Conservation (phyloP, 2,329 filamentous ascomycete species). For the Dendryphion nanum region DNA sequence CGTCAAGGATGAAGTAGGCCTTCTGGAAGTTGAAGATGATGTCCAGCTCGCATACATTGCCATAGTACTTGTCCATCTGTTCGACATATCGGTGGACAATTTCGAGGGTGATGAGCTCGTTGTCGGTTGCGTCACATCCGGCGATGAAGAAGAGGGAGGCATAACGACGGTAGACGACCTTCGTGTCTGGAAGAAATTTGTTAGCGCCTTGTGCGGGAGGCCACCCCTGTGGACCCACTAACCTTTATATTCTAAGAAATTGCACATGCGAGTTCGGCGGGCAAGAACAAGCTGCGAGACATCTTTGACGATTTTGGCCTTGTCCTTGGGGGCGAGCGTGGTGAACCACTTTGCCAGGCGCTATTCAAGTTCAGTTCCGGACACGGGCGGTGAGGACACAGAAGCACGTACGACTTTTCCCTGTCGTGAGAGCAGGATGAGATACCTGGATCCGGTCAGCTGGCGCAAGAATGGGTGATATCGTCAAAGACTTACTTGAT, state of each 20-base stretch:
- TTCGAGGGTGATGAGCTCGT: conserved; percentile 96
- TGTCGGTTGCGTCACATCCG: conserved; percentile 94
- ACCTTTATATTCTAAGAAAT: conserved; percentile 99
- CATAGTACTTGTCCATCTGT: conserved; percentile 99
- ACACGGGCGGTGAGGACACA: conserved; percentile 14
- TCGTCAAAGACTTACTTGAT: conserved; percentile 49
- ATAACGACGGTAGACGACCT: conserved; percentile 98
- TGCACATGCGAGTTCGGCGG: conserved; percentile 97
- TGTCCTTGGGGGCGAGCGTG: conserved; percentile 94
- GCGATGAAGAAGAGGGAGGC: conserved; percentile 99
- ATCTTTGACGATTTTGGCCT: conserved; percentile 99
- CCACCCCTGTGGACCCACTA: conserved; percentile 15
- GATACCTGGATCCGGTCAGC: conserved; percentile 76
- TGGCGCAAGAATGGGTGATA: neutral
- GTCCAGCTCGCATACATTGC: conserved; percentile 98
- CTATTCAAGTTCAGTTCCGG: conserved; percentile 52
- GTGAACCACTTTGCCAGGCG: conserved; percentile 99
- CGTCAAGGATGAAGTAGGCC: conserved; percentile 98
- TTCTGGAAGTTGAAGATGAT: conserved; percentile 99
- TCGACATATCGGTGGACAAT: conserved; percentile 99
- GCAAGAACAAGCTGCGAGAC: conserved; percentile 96
- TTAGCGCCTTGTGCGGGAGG: conserved; percentile 20
- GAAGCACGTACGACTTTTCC: conserved; percentile 87
- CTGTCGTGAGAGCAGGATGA: conserved; percentile 95
- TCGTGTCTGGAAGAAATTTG: conserved; percentile 69